Percentiles rank a stretch among this genome's conserved stretches.
These are phyloP conservation scores for Sphenostylis stenocarpa DNA, from an alignment of 306 rosid genomes.

Conservation along the genomic window DNA sequence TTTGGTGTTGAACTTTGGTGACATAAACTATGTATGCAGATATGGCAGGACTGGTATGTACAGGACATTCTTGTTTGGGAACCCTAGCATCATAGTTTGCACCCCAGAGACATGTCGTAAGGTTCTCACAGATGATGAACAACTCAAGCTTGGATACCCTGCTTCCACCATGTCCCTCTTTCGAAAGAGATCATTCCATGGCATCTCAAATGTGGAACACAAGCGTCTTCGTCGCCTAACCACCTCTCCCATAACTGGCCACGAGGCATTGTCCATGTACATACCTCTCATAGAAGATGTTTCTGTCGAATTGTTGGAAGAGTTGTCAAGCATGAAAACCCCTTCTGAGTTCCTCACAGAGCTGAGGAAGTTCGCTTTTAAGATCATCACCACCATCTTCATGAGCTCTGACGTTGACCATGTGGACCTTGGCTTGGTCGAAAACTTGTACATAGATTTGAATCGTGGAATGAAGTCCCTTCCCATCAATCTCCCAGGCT, in stretches of 20 bases:
- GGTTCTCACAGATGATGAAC: constrained; percentile 38
- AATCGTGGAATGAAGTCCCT: constrained; percentile 60
- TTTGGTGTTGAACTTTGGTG: neutral
- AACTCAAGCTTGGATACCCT: constrained; percentile 45
- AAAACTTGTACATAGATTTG: constrained; percentile 46
- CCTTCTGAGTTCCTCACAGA: constrained; percentile 57
- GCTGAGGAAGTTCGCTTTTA: constrained; percentile 62
- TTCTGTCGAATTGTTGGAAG: constrained; percentile 34
- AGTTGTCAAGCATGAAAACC: constrained; percentile 28
- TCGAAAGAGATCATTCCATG: constrained; percentile 47
- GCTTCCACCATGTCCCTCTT: constrained; percentile 36
- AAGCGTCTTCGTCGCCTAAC: constrained; percentile 69
- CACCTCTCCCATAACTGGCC: constrained; percentile 59
- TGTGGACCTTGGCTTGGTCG: constrained; percentile 38
- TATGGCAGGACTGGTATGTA: constrained; percentile 48
- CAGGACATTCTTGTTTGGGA: constrained; percentile 34
- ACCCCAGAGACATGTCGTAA: constrained; percentile 43
- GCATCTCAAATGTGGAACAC: constrained; percentile 52
- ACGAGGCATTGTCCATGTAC: constrained; percentile 53
- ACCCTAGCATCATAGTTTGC: constrained; percentile 48
- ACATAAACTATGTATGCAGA: neutral
- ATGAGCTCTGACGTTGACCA: constrained; percentile 41
- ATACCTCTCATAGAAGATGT: constrained; percentile 39
- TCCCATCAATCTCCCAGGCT: constrained; percentile 69
- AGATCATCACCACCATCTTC: constrained; percentile 57